Evolutionary conservation across 805 yeast genomes (phyloP).

Genomic region (Cyberlindnera suaveolens): DNA sequence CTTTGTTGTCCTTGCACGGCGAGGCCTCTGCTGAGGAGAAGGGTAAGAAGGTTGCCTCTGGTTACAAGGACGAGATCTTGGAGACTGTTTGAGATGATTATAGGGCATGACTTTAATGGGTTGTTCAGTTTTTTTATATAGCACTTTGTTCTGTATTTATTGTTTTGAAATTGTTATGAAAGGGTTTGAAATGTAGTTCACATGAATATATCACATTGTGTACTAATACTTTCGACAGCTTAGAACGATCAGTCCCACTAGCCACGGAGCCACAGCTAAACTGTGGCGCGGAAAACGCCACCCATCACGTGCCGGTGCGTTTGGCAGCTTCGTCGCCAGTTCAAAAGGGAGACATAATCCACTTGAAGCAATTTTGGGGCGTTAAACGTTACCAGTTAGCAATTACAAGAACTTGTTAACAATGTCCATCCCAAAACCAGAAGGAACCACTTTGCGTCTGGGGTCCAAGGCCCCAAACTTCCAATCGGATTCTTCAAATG

Average conservation of each 20-base stretch:
- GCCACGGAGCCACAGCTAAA: neutral
- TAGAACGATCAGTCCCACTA: neutral
- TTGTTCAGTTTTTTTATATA: neutral
- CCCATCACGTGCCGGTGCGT: neutral
- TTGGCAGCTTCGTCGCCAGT: too few species aligned
- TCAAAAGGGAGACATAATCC: too few species aligned
- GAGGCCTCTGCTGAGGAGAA: slow-evolving; percentile 91
- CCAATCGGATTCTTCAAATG: slow-evolving; percentile 55
- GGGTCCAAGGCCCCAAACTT: slow-evolving; percentile 71
- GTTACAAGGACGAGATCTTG: slow-evolving; percentile 98
- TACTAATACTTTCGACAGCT: neutral
- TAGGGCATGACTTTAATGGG: neutral
- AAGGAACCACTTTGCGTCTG: slow-evolving; percentile 34
- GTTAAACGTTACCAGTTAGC: neutral
- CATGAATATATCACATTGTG: neutral
- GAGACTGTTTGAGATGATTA: slow-evolving; percentile 74
- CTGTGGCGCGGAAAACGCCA: neutral
- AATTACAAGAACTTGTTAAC: slow-evolving; percentile 28
- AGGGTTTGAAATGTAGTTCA: neutral
- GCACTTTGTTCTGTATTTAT: neutral
- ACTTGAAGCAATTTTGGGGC: too few species aligned
- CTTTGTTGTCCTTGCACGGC: slow-evolving; percentile 95
- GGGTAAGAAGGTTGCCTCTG: slow-evolving; percentile 87
- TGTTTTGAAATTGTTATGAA: neutral
- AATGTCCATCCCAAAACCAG: slow-evolving; percentile 38